Evolutionary conservation across 805 yeast species (phyloP), one percentile per base, ranked within the genome.

Genomic region (Schizosaccharomyces japonicus): DNA sequence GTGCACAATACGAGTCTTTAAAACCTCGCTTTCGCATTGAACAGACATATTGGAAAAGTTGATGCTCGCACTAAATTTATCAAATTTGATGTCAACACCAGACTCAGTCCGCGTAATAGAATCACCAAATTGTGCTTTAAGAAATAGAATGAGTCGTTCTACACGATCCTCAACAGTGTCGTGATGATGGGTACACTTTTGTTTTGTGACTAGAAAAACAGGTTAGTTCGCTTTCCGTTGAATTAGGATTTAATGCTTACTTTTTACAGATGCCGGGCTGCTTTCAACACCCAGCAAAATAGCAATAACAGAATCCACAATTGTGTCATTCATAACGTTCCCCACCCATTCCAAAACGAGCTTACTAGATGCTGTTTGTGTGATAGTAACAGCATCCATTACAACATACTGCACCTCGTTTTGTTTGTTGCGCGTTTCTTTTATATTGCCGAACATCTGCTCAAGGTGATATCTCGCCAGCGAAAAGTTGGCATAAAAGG

Each of bases 261-360:
- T 7, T 58, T 87, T 90, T 27, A 90, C 94, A 5, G 95, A 82
- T 1, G 95, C 93, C 8, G 95, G 95, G 0, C 94, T 76, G 0
- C 94, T 78, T 59, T 90, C 98, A 39, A 87, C 90, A 42, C 94
- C 81, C 62, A 87, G 70, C 29, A 90, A 61, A 33, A 90, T 83
- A 0, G 95, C 95, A 50, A 90, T 72, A 1, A 84, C 80, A 13
- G 94, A 78, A 57, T 90, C 99, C 0, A 98, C 98, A 52, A 90
- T 73, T 0, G 95, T 78, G 57, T 90, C 98, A 51, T 80, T 85
- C 64, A 84, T 73, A 49, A 81, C 66, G 50, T 84, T 85, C 54
- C 92, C 87, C 15, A 75, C 72, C 98, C 98, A 90, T 60, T 82
- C 92, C 11, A 87, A 76, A 0, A 78, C 70, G 4, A 80, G 76